phyloP scores from a whole-genome alignment of 768 basidiomycete species.

The Termitomyces bulborhizus region DNA sequence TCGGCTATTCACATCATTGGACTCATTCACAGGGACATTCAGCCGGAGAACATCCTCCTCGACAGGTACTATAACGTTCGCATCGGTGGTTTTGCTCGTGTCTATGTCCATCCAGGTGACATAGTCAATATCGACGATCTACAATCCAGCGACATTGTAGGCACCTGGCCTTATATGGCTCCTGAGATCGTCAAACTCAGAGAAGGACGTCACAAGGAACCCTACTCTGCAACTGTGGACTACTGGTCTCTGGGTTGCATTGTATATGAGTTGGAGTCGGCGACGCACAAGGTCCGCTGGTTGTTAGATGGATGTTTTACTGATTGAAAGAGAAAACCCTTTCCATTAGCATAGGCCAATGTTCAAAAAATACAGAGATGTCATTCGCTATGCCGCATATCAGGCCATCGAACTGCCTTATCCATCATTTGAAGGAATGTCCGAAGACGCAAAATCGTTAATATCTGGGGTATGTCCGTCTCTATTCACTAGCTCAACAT shows the following conservation, averaged over 20 bases:
- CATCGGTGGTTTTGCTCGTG: not conserved
- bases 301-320: not conserved
- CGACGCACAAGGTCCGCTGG: not conserved
- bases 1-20: not conserved
- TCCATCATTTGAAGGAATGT: not conserved
- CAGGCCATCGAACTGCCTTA: not conserved
- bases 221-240: not conserved
- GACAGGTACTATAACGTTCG: not conserved
- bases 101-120: not conserved
- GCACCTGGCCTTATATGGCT: slow-evolving; percentile 5
- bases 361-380: not conserved
- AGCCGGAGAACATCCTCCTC: slow-evolving; percentile 1
- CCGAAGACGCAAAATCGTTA: not conserved
- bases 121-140: not conserved
- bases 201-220: not conserved
- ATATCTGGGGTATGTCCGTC: not conserved
- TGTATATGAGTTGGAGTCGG: slow-evolving; percentile 1
- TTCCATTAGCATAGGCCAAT: not conserved
- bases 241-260: slow-evolving; percentile 5
- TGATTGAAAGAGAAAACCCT: not conserved
- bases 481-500: not conserved
- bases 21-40: slow-evolving; percentile 1
- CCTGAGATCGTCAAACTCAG: not conserved
- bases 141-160: not conserved
- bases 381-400: not conserved